A percentile compares a stretch with the other conserved stretches of the same genome.
Conservation (phyloP, 1,139 yeast species). For the Williopsis jadinii region DNA sequence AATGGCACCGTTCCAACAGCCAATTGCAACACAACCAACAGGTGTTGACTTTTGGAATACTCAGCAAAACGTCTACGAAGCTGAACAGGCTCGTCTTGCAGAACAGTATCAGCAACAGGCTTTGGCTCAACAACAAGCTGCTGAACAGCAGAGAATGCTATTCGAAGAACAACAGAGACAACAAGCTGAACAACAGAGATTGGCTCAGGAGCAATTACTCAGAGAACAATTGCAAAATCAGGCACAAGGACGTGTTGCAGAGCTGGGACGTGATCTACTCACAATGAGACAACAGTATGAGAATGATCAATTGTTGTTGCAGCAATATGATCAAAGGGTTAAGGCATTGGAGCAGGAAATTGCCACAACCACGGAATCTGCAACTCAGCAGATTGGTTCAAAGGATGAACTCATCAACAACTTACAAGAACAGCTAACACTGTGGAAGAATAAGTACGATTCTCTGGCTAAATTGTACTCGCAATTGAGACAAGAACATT, state of each 20-base stretch:
- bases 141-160: constrained; percentile 61
- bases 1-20: constrained; percentile 28
- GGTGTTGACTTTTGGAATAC: constrained; percentile 42
- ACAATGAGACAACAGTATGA: constrained; percentile 78
- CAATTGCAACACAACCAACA: constrained; percentile 25
- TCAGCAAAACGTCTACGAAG: constrained; percentile 30
- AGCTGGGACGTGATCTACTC: constrained; percentile 73
- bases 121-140: constrained; percentile 36
- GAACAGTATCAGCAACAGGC: constrained; percentile 44
- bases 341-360: constrained; percentile 76
- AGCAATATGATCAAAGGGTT: constrained; percentile 84
- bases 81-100: constrained; percentile 43
- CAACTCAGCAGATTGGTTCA: constrained; percentile 67
- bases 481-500: constrained; percentile 87
- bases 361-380: constrained; percentile 51
- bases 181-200: constrained; percentile 66
- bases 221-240: constrained; percentile 70
- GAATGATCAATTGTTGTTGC: constrained; percentile 75
- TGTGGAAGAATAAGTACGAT: constrained; percentile 87
- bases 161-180: constrained; percentile 67
- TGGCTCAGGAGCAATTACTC: constrained; percentile 66
- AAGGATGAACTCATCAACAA: constrained; percentile 68
- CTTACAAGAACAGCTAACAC: constrained; percentile 66
- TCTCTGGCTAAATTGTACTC: constrained; percentile 85
- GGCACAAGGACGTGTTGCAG: constrained; percentile 74